phyloP scores from a whole-genome alignment of 495 filamentous ascomycete species.

The Wilcoxina mikolae region DNA sequence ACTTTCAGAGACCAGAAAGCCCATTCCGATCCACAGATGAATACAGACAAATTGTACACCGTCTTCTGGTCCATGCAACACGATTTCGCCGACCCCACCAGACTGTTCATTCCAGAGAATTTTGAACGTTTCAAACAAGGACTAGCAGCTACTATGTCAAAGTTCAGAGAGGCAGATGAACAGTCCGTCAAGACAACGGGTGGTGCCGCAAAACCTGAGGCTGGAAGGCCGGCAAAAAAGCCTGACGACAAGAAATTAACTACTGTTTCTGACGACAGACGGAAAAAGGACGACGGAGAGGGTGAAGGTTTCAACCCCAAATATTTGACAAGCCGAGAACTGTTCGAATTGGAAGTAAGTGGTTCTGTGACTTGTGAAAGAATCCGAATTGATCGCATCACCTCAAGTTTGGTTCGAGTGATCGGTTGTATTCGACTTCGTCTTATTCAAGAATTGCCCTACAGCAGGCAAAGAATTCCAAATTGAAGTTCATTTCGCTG shows the following conservation, averaged over 20 bases:
- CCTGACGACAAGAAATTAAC: conserved; percentile 44
- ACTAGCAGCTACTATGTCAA: conserved; percentile 59
- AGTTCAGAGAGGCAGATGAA: conserved; percentile 66
- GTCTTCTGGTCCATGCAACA: conserved; percentile 89
- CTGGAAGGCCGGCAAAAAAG: conserved; percentile 34
- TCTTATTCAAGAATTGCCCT: not conserved
- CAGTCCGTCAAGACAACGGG: conserved; percentile 32
- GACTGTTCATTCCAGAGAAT: conserved; percentile 53
- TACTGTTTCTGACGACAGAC: conserved; percentile 40
- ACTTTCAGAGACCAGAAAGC: conserved; percentile 35
- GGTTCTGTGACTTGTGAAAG: not conserved
- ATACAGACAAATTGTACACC: conserved; percentile 65
- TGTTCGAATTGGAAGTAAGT: conserved; percentile 83
- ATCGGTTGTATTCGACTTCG: not conserved
- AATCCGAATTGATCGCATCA: conserved; percentile 12
- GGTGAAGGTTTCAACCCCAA: conserved; percentile 78
- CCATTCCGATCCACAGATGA: conserved; percentile 28
- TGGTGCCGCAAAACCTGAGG: conserved; percentile 18
- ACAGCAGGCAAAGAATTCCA: not conserved
- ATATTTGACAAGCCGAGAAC: conserved; percentile 83
- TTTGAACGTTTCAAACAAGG: conserved; percentile 64
- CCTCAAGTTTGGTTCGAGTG: not conserved
- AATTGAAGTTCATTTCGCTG: not conserved
- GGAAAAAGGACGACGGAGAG: conserved; percentile 51
- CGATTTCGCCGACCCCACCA: conserved; percentile 78